Conservation (phyloP, 805 yeast genomes). For the Wickerhamomyces hampshirensis region DNA sequence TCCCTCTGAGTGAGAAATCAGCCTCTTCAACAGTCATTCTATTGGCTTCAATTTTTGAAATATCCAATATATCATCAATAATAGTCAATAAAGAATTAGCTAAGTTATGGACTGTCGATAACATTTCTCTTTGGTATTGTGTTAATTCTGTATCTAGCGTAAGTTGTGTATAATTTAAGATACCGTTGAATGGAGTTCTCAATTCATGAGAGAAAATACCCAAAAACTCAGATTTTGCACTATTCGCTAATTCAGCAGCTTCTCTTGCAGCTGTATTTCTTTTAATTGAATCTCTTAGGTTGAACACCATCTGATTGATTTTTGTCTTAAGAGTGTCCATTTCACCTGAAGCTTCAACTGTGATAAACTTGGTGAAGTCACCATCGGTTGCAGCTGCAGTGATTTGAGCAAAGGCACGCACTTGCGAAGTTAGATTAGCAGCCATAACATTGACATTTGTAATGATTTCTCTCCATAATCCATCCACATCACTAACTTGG, state of each 20-base stretch:
- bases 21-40: slow-evolving; percentile 90
- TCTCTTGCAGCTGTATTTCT: slow-evolving; percentile 91
- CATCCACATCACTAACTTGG: slow-evolving; percentile 85
- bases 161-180: slow-evolving; percentile 87
- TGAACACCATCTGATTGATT: slow-evolving; percentile 77
- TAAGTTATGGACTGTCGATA: slow-evolving; percentile 81
- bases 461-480: slow-evolving; percentile 87
- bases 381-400: slow-evolving; percentile 95
- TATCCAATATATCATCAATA: slow-evolving; percentile 87
- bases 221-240: slow-evolving; percentile 84
- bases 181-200: slow-evolving; percentile 90
- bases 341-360: slow-evolving; percentile 90
- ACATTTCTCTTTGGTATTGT: slow-evolving; percentile 89
- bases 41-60: slow-evolving; percentile 89
- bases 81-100: slow-evolving; percentile 83
- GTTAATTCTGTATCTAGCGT: slow-evolving; percentile 85
- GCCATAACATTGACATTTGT: slow-evolving; percentile 94
- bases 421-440: slow-evolving; percentile 84
- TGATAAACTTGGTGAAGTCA: slow-evolving; percentile 83
- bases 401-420: slow-evolving; percentile 88
- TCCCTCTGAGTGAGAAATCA: slow-evolving; percentile 79
- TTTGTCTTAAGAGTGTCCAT: slow-evolving; percentile 57
- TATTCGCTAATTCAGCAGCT: slow-evolving; percentile 87
- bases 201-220: slow-evolving; percentile 88
- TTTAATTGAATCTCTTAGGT: slow-evolving; percentile 83